phyloP scores from a whole-genome alignment of 2,329 filamentous ascomycete genomes.

The Fusarium pseudonygamai region DNA sequence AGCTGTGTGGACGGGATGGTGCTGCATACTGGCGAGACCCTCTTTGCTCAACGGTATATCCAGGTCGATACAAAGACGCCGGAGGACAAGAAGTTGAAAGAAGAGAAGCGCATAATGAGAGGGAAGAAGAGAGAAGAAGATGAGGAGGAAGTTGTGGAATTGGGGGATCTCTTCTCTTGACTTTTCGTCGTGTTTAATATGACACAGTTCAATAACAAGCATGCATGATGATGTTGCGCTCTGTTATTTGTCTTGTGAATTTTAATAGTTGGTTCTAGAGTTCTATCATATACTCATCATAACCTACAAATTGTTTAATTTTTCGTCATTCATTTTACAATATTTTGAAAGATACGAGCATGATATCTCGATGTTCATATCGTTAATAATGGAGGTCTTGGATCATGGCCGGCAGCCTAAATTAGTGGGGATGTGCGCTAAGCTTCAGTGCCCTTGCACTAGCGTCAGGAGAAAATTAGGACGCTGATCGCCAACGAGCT shows the following conservation, averaged over 20 bases:
- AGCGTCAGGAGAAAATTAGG: background rate
- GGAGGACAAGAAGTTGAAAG: background rate
- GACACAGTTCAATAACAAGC: background rate
- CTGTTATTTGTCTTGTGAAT: background rate
- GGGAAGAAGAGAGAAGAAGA: background rate
- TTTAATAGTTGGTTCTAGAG: background rate
- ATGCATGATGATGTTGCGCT: fast-evolving
- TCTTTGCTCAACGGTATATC: background rate
- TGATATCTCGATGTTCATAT: background rate
- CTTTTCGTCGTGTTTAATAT: background rate
- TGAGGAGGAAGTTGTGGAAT: background rate
- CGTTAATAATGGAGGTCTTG: background rate
- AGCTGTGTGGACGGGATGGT: background rate
- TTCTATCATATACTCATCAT: fast-evolving
- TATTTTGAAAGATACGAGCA: fast-evolving
- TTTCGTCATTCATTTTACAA: background rate
- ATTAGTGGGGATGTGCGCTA: background rate
- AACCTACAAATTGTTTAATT: fast-evolving
- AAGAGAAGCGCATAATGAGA: background rate
- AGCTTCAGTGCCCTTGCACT: background rate
- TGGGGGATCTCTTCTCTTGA: background rate
- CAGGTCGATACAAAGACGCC: background rate
- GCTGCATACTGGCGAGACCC: background rate
- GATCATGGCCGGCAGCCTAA: background rate
- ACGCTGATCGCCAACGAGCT: background rate